These are phyloP conservation scores for Cnidoscolus chayamansa DNA, from an alignment of 441 rosid species.

Conservation along the genomic window DNA sequence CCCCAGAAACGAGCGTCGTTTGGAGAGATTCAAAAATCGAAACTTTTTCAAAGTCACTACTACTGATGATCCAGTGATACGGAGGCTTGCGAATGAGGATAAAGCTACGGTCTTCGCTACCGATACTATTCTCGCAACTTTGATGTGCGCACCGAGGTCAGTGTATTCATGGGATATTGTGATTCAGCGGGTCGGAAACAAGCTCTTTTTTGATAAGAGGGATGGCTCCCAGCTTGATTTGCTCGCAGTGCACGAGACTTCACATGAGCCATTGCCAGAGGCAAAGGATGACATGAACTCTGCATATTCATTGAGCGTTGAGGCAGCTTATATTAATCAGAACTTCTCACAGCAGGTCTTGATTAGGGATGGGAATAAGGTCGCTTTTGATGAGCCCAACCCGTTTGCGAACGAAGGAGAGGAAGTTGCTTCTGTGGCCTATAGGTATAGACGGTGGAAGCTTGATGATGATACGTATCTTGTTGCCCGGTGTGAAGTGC, in stretches of 20 bases:
- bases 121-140: slow-evolving; percentile 67
- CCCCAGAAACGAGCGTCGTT: slow-evolving; percentile 69
- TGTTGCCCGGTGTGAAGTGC: slow-evolving; percentile 83
- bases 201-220: slow-evolving; percentile 76
- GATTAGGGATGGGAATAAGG: slow-evolving; percentile 76
- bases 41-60: slow-evolving; percentile 92
- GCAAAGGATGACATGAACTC: slow-evolving; percentile 89
- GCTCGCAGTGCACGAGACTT: slow-evolving; percentile 79
- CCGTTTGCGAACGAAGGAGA: slow-evolving; percentile 87
- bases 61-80: slow-evolving; percentile 81
- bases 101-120: slow-evolving; percentile 86
- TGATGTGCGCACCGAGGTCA: slow-evolving; percentile 82
- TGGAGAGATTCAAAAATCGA: slow-evolving; percentile 79
- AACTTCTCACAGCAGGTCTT: slow-evolving; percentile 85
- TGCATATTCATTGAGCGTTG: slow-evolving; percentile 69
- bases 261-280: slow-evolving; percentile 86
- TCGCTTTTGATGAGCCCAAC: slow-evolving; percentile 67
- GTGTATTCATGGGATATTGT: slow-evolving; percentile 94
- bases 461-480: slow-evolving; percentile 71
- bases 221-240: slow-evolving; percentile 86
- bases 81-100: slow-evolving; percentile 78
- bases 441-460: slow-evolving; percentile 88
- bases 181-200: slow-evolving; percentile 78
- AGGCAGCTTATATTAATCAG: slow-evolving; percentile 86
- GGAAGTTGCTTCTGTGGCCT: slow-evolving; percentile 84